Percentiles rank a stretch among this genome's conserved stretches.
Conservation (phyloP, 1,139 yeast species). For the Pichia sp. region DNA sequence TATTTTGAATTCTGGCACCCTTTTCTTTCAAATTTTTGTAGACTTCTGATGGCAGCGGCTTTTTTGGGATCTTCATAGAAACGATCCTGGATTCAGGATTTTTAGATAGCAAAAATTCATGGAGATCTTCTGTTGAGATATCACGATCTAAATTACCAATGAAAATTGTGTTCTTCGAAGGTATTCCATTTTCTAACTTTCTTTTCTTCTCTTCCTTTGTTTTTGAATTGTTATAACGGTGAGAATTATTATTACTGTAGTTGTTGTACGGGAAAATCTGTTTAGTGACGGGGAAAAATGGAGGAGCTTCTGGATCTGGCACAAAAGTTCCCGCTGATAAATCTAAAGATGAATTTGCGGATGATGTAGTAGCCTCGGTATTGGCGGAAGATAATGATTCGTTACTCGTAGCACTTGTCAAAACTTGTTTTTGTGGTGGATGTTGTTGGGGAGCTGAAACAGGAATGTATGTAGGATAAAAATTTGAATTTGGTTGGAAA, state of each 20-base stretch:
- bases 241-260: not conserved
- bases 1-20: constrained; percentile 37
- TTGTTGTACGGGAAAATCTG: too few species aligned
- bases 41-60: constrained; percentile 34
- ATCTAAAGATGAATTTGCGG: not conserved
- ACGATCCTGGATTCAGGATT: constrained; percentile 28
- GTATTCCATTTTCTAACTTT: constrained; percentile 40
- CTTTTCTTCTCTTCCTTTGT: constrained; percentile 21
- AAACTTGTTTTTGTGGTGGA: too few species aligned
- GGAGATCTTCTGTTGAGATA: constrained; percentile 37
- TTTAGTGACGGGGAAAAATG: not conserved
- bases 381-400: not conserved
- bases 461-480: not conserved
- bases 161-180: constrained; percentile 48
- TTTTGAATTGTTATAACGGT: not conserved
- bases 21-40: constrained; percentile 34
- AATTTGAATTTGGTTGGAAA: not conserved
- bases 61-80: constrained; percentile 51
- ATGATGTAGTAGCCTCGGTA: not conserved
- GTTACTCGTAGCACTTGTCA: too few species aligned
- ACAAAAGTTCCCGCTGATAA: not conserved
- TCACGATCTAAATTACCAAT: constrained; percentile 49
- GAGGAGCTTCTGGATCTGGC: constrained; percentile 4
- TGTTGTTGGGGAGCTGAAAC: not conserved
- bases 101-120: constrained; percentile 36